Evolutionary conservation across 768 basidiomycete genomes (phyloP), one percentile per base, ranked within the genome.

Genomic region (Tubosaeta sp.): DNA sequence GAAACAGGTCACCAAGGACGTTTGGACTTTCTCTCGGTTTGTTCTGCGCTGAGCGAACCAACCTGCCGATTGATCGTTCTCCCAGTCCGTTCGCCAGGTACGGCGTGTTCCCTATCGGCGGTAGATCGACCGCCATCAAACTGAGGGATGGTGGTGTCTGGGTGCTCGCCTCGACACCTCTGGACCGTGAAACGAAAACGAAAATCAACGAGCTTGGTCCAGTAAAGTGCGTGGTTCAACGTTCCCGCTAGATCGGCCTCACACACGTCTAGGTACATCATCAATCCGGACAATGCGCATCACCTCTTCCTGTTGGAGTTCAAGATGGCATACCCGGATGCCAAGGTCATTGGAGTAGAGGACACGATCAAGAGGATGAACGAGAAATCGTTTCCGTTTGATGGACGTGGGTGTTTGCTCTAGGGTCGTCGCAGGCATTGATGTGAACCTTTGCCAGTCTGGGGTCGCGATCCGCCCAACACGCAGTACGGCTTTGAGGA

Each of bases 401-500:
- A 87, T 48, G 87, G 87, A 59, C 74, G 86, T 85, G 55, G 32
- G 76, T 67, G 16, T n/a, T 4, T 29, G 12, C 46, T 32, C 42
- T 46, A 9, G 9, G 16, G 19, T 19, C 19, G 14, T 43, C 35
- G 25, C 4, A 12, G 6, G 19, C 46, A 21, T 6, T 21, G 29
- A 24, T 14, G 27, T 36, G 19, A 47, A 30, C 4, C 1, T 32
- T 45, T 46, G 50, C 25, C 35, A 79, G 80, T 74, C 4, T 87
- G 82, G 71, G 86, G 86, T 9, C 65, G 69, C n/a, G 84, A 86
- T 59, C 76, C 81, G 3, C 75, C 79, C 3, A 73, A 72, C 9
- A 84, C 84, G 22, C 72, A 73, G 41, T 92, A 90, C 56, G 91
- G 89, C 0, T 93, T 89, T 57, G 89, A 93, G 66, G 77, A 78